Percentiles rank a stretch among this genome's conserved stretches.
Evolutionary conservation across 1,139 yeast species (phyloP).

Genomic region (Yamadazyma epiphylla): DNA sequence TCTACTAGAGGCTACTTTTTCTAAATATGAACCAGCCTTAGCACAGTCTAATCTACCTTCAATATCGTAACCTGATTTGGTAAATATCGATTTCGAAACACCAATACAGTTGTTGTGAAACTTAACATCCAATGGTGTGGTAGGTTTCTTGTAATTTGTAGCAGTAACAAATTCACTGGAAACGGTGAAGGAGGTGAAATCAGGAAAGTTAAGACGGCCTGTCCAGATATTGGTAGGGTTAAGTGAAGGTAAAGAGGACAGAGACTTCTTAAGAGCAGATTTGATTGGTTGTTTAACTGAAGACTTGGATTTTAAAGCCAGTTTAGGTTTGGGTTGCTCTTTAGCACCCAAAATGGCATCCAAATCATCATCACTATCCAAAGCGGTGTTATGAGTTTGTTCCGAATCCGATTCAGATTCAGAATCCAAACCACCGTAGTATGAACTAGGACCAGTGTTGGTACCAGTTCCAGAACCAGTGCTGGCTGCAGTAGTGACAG

Average conservation of each 20-base stretch:
- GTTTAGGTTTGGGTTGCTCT: conserved; percentile 2
- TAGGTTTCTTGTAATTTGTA: conserved; percentile 23
- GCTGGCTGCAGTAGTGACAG: not conserved
- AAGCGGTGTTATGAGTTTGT: conserved; percentile 3
- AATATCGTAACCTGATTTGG: conserved; percentile 36
- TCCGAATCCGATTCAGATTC: conserved; percentile 18
- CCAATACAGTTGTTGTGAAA: conserved; percentile 24
- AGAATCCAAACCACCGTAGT: conserved; percentile 11
- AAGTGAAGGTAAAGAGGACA: conserved; percentile 13
- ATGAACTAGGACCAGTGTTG: not conserved
- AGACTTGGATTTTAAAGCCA: conserved; percentile 5
- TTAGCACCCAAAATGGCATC: conserved; percentile 8
- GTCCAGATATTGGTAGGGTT: conserved; percentile 39
- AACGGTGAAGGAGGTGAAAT: conserved; percentile 48
- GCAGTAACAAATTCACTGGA: conserved; percentile 41
- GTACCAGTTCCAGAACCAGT: not conserved
- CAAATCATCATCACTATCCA: conserved; percentile 21
- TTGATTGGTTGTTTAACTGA: conserved; percentile 2
- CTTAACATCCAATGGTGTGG: conserved; percentile 19
- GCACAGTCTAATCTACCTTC: conserved; percentile 60
- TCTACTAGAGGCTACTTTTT: conserved; percentile 44
- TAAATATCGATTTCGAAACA: conserved; percentile 28
- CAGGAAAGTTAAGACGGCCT: conserved; percentile 55
- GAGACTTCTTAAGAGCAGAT: conserved; percentile 3
- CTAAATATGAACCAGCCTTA: conserved; percentile 56